phyloP scores from a whole-genome alignment of 139 green algal species.

The Chlorella sp. region DNA sequence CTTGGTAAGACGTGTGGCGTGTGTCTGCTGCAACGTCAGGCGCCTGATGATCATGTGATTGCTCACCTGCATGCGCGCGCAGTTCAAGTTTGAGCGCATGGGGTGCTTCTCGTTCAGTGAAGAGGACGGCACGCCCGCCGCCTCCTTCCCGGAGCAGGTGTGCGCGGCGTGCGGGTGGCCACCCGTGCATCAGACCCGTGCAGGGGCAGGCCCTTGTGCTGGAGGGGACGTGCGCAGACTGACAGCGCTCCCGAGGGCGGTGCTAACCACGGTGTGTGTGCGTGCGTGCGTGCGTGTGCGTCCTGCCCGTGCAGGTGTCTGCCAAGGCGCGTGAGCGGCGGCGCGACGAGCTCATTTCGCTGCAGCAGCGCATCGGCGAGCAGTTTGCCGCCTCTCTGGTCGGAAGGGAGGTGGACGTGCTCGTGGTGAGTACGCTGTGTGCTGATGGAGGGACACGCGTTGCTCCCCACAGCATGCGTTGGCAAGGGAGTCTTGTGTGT shows the following conservation, averaged over 20 bases:
- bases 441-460: background rate
- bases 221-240: too few relatives aligned
- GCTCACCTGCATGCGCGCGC: too few relatives aligned
- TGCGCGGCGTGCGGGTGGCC: background rate
- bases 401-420: slow-evolving; percentile 64
- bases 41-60: too few relatives aligned
- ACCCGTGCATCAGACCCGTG: too few relatives aligned
- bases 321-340: slow-evolving; percentile 41
- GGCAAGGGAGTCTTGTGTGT: too few relatives aligned
- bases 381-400: slow-evolving; percentile 51
- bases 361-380: slow-evolving; percentile 70
- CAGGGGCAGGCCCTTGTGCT: too few relatives aligned
- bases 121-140: slow-evolving; percentile 88
- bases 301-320: background rate
- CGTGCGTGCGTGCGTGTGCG: too few relatives aligned
- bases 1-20: too few relatives aligned
- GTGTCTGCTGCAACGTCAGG: too few relatives aligned
- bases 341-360: slow-evolving; percentile 67
- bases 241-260: too few relatives aligned
- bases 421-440: slow-evolving; percentile 59
- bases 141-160: slow-evolving; percentile 49
- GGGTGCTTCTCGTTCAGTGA: slow-evolving; percentile 79
- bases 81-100: slow-evolving; percentile 71
- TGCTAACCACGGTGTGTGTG: too few relatives aligned
- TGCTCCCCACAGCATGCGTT: too few relatives aligned